Evolutionary conservation across 805 yeast genomes (phyloP).

Genomic region (Yarrowia sp.): DNA sequence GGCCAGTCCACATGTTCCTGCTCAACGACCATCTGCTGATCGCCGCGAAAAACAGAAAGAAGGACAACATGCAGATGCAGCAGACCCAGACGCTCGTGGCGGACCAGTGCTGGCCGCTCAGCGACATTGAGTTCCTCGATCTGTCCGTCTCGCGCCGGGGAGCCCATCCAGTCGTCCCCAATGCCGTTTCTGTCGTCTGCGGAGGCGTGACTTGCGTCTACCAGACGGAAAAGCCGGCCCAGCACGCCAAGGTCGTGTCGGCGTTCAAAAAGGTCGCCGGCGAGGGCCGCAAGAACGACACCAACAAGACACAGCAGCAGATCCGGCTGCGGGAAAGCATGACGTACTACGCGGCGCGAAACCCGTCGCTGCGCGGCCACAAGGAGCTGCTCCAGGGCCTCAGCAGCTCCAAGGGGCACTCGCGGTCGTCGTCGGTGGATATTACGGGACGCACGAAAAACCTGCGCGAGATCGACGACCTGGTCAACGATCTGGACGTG

Average conservation of each 20-base stretch:
- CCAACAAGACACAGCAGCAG: slow-evolving; percentile 22
- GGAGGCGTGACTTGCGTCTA: slow-evolving; percentile 51
- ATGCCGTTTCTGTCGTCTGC: slow-evolving; percentile 46
- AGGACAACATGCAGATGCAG: slow-evolving; percentile 38
- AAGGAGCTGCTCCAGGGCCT: slow-evolving; percentile 23
- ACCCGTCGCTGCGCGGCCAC: slow-evolving; percentile 24
- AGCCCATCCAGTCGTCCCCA: slow-evolving; percentile 33
- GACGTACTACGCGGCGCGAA: slow-evolving; percentile 28
- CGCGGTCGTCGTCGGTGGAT: slow-evolving; percentile 55
- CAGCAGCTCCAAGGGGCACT: slow-evolving; percentile 41
- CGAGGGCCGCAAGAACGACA: slow-evolving; percentile 24
- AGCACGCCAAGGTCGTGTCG: slow-evolving; percentile 28
- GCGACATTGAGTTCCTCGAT: slow-evolving; percentile 53
- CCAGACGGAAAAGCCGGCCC: slow-evolving; percentile 31
- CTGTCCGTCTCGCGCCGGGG: slow-evolving; percentile 35
- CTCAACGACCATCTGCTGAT: slow-evolving; percentile 74
- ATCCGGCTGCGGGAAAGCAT: slow-evolving; percentile 27
- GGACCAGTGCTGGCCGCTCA: slow-evolving; percentile 73
- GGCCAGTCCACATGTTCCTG: slow-evolving; percentile 71
- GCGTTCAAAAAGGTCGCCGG: slow-evolving; percentile 29
- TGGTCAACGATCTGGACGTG: slow-evolving; percentile 67
- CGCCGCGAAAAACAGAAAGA: slow-evolving; percentile 58
- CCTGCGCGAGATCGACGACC: slow-evolving; percentile 56
- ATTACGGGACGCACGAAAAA: slow-evolving; percentile 42
- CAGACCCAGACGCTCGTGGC: slow-evolving; percentile 53